Percentiles rank a stretch among this genome's conserved stretches.
These are phyloP conservation scores for Penicillium arizonense DNA, from an alignment of 495 filamentous ascomycete genomes.

Conservation along the genomic window DNA sequence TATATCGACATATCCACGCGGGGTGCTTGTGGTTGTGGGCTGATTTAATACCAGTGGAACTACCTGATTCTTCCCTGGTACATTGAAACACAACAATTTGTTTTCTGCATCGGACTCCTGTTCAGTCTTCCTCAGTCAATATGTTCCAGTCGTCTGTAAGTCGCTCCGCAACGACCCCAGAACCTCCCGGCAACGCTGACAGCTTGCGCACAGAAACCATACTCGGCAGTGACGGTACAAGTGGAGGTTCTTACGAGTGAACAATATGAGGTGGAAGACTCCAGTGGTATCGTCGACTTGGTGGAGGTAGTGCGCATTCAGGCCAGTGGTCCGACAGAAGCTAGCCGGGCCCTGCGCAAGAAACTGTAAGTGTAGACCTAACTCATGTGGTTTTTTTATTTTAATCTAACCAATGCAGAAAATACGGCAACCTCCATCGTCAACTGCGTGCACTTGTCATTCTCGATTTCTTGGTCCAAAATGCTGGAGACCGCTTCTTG, in stretches of 20 bases:
- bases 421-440: constrained; percentile 90
- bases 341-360: constrained; percentile 89
- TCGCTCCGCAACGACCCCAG: constrained; percentile 1
- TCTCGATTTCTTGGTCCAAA: constrained; percentile 91
- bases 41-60: neutral
- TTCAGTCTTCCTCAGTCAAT: constrained; percentile 2
- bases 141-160: constrained; percentile 46
- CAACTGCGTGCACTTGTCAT: constrained; percentile 89
- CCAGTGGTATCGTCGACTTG: constrained; percentile 87
- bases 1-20: constrained; percentile 6
- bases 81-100: too few relatives aligned
- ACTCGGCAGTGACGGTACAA: constrained; percentile 90
- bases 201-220: constrained; percentile 67
- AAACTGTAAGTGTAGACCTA: constrained; percentile 65
- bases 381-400: neutral
- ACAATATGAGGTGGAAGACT: constrained; percentile 84
- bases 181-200: neutral
- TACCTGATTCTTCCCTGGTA: neutral
- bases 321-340: constrained; percentile 82
- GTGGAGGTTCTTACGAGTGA: constrained; percentile 90
- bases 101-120: too few relatives aligned
- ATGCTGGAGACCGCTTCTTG: constrained; percentile 87
- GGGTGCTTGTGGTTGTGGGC: constrained; percentile 2
- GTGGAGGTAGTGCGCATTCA: constrained; percentile 93
- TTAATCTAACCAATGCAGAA: constrained; percentile 47